Conservation (phyloP, 768 basidiomycete species). For the Termitomyces sp. region DNA sequence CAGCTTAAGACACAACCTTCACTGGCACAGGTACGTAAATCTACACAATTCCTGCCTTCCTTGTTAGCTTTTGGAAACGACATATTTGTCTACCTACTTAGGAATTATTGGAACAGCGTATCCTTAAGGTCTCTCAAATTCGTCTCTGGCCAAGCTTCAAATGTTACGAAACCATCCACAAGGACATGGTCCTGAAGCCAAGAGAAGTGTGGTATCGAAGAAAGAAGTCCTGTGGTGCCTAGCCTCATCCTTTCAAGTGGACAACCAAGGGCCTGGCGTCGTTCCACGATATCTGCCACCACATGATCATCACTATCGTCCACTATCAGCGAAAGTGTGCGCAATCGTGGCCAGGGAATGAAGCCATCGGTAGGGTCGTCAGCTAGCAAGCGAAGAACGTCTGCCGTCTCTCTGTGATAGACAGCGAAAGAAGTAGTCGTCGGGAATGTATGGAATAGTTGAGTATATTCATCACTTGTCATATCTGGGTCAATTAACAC, state of each 20-base stretch:
- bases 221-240: conserved; percentile 21
- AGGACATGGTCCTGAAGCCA: conserved; percentile 17
- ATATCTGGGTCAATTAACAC: conserved; percentile 41
- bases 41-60: no score
- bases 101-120: conserved; percentile 17
- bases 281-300: conserved; percentile 23
- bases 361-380: conserved; percentile 3
- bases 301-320: conserved; percentile 23
- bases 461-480: conserved; percentile 26
- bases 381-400: conserved; percentile 26
- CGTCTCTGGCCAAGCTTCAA: conserved; percentile 30
- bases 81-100: background rate
- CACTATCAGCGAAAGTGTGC: conserved; percentile 27
- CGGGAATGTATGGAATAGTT: conserved; percentile 31
- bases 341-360: conserved; percentile 34
- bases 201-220: conserved; percentile 8
- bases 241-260: conserved; percentile 30
- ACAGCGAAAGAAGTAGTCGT: conserved; percentile 30
- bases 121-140: conserved; percentile 29
- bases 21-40: background rate
- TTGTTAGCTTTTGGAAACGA: background rate
- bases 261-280: conserved; percentile 21
- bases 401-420: conserved; percentile 19
- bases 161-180: conserved; percentile 23
- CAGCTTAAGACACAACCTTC: background rate